Conservation (phyloP, 805 yeast species). For the Barnettozyma salicaria region DNA sequence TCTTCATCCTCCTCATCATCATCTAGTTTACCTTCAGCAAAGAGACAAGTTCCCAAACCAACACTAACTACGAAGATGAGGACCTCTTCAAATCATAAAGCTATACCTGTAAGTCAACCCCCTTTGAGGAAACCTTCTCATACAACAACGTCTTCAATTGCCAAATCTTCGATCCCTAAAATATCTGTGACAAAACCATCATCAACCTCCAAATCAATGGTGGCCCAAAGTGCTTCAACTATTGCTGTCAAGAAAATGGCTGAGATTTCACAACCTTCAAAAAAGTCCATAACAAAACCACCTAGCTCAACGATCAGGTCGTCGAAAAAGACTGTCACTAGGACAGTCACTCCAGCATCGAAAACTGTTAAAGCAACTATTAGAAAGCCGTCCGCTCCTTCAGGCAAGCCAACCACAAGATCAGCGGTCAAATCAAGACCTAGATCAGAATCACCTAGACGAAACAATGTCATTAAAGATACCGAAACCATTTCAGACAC, state of each 20-base stretch:
- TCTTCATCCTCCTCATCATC: slow-evolving; percentile 8
- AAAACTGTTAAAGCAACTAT: slow-evolving; percentile 7
- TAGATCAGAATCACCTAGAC: slow-evolving; percentile 21
- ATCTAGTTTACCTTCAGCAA: slow-evolving; percentile 1
- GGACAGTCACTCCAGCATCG: too few species aligned
- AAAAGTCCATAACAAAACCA: too few species aligned
- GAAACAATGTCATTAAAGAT: slow-evolving; percentile 16
- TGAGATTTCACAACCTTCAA: too few species aligned
- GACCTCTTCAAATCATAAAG: background rate
- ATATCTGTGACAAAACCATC: slow-evolving; percentile 5
- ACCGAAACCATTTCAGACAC: slow-evolving; percentile 22
- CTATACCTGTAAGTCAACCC: background rate
- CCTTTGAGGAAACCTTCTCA: background rate
- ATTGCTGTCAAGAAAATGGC: slow-evolving; percentile 4
- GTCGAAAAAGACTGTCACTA: too few species aligned
- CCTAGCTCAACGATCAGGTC: too few species aligned
- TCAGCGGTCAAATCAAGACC: slow-evolving; percentile 8
- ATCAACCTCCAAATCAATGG: slow-evolving; percentile 5
- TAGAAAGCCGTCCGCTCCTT: slow-evolving; percentile 1
- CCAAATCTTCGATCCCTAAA: background rate
- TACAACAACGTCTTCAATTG: background rate
- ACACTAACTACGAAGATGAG: background rate
- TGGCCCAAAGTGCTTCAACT: slow-evolving; percentile 3
- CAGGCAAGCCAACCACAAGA: slow-evolving; percentile 3
- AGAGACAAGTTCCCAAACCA: background rate